A percentile compares a stretch with the other conserved stretches of the same genome.
Conservation (phyloP, 345 rosid genomes). For the Salix dunnii region DNA sequence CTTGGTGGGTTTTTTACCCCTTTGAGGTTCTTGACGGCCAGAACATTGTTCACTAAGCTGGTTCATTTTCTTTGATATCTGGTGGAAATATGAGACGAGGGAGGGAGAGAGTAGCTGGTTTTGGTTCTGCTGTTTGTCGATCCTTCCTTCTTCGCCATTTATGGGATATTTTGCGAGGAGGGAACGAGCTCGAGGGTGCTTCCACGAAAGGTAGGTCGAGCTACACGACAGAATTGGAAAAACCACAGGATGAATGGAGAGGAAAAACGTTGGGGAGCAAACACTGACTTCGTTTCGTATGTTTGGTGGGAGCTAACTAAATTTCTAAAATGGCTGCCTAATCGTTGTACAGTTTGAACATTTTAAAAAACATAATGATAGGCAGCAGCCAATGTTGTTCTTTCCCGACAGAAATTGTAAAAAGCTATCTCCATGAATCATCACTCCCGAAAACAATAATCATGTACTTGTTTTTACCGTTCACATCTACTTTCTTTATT, state of each 20-base stretch:
- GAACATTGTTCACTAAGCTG: background rate
- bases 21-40: background rate
- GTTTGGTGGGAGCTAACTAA: background rate
- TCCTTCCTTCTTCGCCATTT: background rate
- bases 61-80: background rate
- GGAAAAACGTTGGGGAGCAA: background rate
- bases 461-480: no score
- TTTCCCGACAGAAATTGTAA: background rate
- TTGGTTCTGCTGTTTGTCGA: background rate
- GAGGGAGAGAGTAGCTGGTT: background rate
- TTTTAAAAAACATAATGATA: no score
- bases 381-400: background rate
- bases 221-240: slow-evolving; percentile 21
- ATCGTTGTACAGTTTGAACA: no score
- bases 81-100: background rate
- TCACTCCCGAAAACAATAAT: no score
- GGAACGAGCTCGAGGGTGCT: background rate
- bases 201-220: slow-evolving; percentile 20
- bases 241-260: background rate
- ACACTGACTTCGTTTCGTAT: background rate
- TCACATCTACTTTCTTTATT: no score
- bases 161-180: background rate
- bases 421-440: background rate
- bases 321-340: no score
- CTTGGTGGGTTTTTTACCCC: slow-evolving; percentile 11